Evolutionary conservation across 306 rosid species (phyloP), one percentile per base, ranked within the genome.

Genomic region (Medicago ruthenica): DNA sequence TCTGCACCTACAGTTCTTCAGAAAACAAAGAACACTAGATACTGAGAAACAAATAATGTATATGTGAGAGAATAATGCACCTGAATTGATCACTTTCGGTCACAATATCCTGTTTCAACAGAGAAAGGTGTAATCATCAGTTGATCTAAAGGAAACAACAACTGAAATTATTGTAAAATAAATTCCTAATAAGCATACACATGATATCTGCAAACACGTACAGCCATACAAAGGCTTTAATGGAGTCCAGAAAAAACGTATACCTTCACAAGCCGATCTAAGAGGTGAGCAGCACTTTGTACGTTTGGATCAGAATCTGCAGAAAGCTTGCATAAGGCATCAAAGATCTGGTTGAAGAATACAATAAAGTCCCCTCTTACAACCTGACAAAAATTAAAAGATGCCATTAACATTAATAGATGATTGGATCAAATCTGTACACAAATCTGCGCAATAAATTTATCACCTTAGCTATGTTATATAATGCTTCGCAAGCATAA

Each of bases 71-170:
- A 42, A 85, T 50, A 53, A 64, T 82, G 58, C 81, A 93, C 99
- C 99, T 96, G 96, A 96, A 96, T 82, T 96, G 98, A 84, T 96
- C 98, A 53, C 98, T 92, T 85, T 96, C 99, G 51, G 99, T 96
- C 81, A 96, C 99, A 77, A 96, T 96, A 82, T 96, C 99, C 99
- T 96, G 97, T 83, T 77, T 76, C 88, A 89, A 73, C 27, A 70
- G 20, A 88, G 79, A 59, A 74, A 77, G 39, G 78, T 76, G 75
- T 36, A 76, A 85, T 47, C 79, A 65, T 82, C 65, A 76, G 60
- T 68, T 78, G 51, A 81, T 37, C 78, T 36, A 76, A 70, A 58
- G 69, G 66, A 61, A 40, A 72, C 48, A 37, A 24, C 66, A 41
- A 47, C 74, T 70, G 64, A 58, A 70, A 83, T 72, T 45, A 65